phyloP scores from a whole-genome alignment of 495 filamentous ascomycete genomes.

The Astrothelium macrocarpum region DNA sequence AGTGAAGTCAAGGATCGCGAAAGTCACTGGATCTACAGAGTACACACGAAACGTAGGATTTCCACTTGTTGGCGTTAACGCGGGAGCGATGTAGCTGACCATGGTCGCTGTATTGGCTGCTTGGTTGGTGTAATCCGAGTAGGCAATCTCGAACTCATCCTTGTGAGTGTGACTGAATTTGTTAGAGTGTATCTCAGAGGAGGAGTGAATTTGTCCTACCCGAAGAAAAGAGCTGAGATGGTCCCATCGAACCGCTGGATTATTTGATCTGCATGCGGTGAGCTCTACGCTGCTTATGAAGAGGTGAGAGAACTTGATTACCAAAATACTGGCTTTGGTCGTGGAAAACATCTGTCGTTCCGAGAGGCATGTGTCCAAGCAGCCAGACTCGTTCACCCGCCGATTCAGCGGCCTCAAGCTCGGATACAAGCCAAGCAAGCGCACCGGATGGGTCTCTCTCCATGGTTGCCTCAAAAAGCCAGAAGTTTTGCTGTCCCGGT shows the following conservation, averaged over 20 bases:
- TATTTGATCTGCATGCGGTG: conserved; percentile 43
- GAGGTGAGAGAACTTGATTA: neutral
- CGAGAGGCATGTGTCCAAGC: conserved; percentile 11
- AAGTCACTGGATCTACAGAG: conserved; percentile 45
- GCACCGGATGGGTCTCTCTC: conserved; percentile 7
- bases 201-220: conserved; percentile 10
- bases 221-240: conserved; percentile 49
- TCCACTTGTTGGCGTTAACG: conserved; percentile 45
- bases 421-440: conserved; percentile 5
- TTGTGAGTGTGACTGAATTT: conserved; percentile 43
- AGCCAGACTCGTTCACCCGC: conserved; percentile 5
- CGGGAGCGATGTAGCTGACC: conserved; percentile 43
- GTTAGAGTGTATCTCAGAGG: neutral
- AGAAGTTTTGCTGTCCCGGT: conserved; percentile 5
- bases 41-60: conserved; percentile 49
- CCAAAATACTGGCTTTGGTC: conserved; percentile 6
- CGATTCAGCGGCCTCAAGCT: conserved; percentile 6
- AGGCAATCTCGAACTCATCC: conserved; percentile 47
- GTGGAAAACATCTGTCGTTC: conserved; percentile 5
- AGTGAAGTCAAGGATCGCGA: conserved; percentile 42
- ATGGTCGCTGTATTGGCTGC: conserved; percentile 34
- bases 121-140: conserved; percentile 37
- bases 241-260: conserved; percentile 43
- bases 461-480: conserved; percentile 10
- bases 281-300: neutral